These are phyloP conservation scores for Crithidia thermophila DNA, from an alignment of 208 protist species.

Conservation along the genomic window DNA sequence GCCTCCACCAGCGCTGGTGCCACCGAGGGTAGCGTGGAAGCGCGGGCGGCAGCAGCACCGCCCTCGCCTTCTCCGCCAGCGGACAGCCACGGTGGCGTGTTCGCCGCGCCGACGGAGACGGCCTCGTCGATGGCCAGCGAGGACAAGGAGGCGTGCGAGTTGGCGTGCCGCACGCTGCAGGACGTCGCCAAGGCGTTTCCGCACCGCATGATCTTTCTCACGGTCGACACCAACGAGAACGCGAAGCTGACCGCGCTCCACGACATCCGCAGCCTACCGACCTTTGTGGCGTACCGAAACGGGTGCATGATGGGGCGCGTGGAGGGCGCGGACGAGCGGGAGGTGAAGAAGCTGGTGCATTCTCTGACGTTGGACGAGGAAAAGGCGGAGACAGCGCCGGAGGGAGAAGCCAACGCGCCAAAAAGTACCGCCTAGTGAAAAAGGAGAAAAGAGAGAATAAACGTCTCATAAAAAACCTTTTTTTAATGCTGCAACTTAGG, in stretches of 20 bases:
- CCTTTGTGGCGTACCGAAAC: slow-evolving; percentile 78
- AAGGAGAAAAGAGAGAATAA: slow-evolving; percentile 4
- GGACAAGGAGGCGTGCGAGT: slow-evolving; percentile 23
- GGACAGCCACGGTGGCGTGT: background rate
- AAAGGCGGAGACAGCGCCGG: background rate
- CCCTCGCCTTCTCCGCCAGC: background rate
- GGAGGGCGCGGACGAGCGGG: slow-evolving; percentile 65
- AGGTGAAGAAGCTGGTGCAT: slow-evolving; percentile 57
- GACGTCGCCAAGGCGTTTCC: slow-evolving; percentile 15
- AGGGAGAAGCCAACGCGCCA: background rate
- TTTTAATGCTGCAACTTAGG: too few species aligned
- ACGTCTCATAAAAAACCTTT: too few species aligned
- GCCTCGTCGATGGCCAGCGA: slow-evolving; percentile 19
- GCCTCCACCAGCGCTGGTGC: slow-evolving; percentile 9
- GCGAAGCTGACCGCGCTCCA: slow-evolving; percentile 72
- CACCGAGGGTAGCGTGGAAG: background rate
- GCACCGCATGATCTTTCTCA: slow-evolving; percentile 47
- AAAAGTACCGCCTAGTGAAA: too few species aligned
- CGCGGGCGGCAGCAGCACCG: background rate
- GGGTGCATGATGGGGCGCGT: slow-evolving; percentile 70
- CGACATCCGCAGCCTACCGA: slow-evolving; percentile 87
- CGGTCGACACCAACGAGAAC: slow-evolving; percentile 82
- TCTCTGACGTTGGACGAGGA: slow-evolving; percentile 12
- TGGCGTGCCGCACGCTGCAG: slow-evolving; percentile 28
- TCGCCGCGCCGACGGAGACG: background rate